phyloP scores from a whole-genome alignment of 768 basidiomycete species.

The Nidularia pulvinata region DNA sequence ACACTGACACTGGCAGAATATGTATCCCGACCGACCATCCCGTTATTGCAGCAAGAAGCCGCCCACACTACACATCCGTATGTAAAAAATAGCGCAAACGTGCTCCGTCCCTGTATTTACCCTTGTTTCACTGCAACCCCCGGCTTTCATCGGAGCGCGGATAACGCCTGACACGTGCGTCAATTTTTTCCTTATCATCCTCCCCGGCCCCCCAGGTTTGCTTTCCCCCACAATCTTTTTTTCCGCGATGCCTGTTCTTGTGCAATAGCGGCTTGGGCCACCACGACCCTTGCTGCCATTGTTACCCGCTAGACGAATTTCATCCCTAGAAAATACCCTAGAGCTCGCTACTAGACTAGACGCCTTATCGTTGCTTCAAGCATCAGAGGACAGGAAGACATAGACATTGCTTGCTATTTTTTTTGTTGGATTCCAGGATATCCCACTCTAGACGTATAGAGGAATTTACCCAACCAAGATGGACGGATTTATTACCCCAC shows the following conservation, averaged over 20 bases:
- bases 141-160: too few relatives aligned
- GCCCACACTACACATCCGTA: not conserved
- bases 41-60: not conserved
- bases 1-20: not conserved
- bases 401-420: constrained; percentile 3
- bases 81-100: not conserved
- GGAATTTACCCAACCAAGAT: constrained; percentile 6
- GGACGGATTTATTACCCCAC: constrained; percentile 5
- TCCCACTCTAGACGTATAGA: constrained; percentile 5
- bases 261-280: constrained; percentile 49
- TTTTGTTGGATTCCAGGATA: constrained; percentile 7
- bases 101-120: not conserved
- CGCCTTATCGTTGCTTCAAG: not conserved
- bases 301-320: constrained; percentile 5
- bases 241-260: constrained; percentile 48
- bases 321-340: constrained; percentile 4
- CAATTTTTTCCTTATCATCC: constrained; percentile 10
- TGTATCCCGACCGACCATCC: not conserved
- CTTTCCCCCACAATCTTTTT: constrained; percentile 8
- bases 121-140: too few relatives aligned
- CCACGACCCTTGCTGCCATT: constrained; percentile 29
- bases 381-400: constrained; percentile 10
- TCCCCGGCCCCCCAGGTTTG: constrained; percentile 1
- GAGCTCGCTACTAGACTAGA: constrained; percentile 2
- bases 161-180: constrained; percentile 9